These are phyloP conservation scores for Dactylonectria macrodidyma DNA, from an alignment of 2,329 filamentous ascomycete genomes.

Conservation along the genomic window DNA sequence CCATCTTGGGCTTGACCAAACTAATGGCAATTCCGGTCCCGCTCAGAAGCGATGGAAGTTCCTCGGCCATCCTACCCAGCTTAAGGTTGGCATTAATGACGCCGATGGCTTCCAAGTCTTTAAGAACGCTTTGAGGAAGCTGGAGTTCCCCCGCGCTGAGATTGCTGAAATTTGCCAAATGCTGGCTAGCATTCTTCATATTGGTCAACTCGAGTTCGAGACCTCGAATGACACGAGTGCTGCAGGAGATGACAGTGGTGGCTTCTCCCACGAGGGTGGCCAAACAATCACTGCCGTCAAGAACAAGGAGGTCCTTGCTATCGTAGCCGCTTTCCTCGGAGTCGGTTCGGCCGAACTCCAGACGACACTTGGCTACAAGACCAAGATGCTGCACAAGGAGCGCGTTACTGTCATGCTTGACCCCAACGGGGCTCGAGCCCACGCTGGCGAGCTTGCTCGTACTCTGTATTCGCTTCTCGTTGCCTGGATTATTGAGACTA, in stretches of 20 bases:
- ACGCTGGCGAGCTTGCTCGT: conserved; percentile 93
- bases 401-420: conserved; percentile 99
- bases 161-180: conserved; percentile 98
- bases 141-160: conserved; percentile 93
- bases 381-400: conserved; percentile 95
- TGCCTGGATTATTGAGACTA: conserved; percentile 91
- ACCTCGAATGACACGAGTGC: conserved; percentile 84
- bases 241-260: conserved; percentile 91
- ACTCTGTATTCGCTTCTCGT: conserved; percentile 95
- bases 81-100: conserved; percentile 98
- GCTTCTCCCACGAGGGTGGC: conserved; percentile 94
- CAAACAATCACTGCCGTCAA: conserved; percentile 89
- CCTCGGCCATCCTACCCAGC: conserved; percentile 93
- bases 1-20: conserved; percentile 78
- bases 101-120: conserved; percentile 96
- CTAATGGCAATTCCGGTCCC: conserved; percentile 62
- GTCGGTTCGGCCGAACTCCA: conserved; percentile 87
- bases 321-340: conserved; percentile 95
- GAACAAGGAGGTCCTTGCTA: conserved; percentile 90
- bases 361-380: conserved; percentile 92
- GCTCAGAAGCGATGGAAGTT: conserved; percentile 92
- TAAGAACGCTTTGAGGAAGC: conserved; percentile 93
- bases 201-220: conserved; percentile 96
- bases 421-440: conserved; percentile 87
- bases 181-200: conserved; percentile 93